Conservation (phyloP, 306 rosid species). For the Clitoria ternatea region DNA sequence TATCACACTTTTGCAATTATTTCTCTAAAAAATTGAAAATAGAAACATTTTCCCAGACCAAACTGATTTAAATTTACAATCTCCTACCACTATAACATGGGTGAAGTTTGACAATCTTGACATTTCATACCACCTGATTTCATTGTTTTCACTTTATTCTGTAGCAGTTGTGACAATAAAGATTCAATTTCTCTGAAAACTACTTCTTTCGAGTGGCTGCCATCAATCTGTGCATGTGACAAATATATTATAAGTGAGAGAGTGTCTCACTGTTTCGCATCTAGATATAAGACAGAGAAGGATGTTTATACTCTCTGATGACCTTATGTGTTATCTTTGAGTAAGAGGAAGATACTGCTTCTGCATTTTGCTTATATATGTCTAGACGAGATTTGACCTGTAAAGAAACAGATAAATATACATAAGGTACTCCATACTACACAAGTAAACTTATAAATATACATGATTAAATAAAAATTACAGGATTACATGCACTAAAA, state of each 20-base stretch:
- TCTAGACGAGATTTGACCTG: slow-evolving; percentile 81
- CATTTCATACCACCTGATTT: slow-evolving; percentile 56
- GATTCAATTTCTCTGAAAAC: slow-evolving; percentile 71
- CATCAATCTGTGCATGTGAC: slow-evolving; percentile 60
- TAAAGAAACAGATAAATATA: slow-evolving; percentile 11
- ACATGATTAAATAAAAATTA: too few species aligned
- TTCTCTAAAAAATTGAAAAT: neutral
- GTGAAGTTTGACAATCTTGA: neutral
- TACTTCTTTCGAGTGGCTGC: slow-evolving; percentile 62
- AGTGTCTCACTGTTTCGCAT: slow-evolving; percentile 12
- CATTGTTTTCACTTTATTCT: slow-evolving; percentile 35
- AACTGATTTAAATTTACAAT: neutral
- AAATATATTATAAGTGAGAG: neutral
- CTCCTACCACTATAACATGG: neutral
- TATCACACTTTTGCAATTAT: neutral
- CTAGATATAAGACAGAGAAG: slow-evolving; percentile 1
- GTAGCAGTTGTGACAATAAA: slow-evolving; percentile 50
- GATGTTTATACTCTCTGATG: neutral
- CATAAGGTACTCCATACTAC: slow-evolving; percentile 3
- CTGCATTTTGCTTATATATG: slow-evolving; percentile 78
- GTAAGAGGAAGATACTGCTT: slow-evolving; percentile 62
- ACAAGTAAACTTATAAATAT: too few species aligned
- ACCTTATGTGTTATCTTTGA: slow-evolving; percentile 68
- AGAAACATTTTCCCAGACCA: neutral
- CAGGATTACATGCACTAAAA: too few species aligned